phyloP scores from a whole-genome alignment of 1,284 basidiomycete genomes.

The Tilletia walkeri region DNA sequence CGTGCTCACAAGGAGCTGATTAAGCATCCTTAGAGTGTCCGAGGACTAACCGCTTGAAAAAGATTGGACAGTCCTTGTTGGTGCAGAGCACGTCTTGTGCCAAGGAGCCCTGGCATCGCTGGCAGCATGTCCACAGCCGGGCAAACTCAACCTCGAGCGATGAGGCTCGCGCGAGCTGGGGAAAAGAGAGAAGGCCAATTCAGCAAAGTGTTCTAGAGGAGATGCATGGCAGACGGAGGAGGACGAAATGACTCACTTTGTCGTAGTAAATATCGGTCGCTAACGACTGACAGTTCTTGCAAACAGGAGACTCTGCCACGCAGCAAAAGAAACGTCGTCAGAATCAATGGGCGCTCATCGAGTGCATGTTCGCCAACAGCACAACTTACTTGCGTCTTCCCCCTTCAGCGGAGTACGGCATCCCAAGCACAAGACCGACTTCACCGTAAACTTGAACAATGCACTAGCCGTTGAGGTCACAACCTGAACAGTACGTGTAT shows the following conservation, averaged over 20 bases:
- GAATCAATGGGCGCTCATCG: neutral
- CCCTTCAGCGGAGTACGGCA: conserved; percentile 53
- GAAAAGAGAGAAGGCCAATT: neutral
- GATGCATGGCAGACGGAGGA: neutral
- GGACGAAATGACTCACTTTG: conserved; percentile 26
- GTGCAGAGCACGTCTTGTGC: conserved; percentile 87
- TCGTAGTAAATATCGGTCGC: conserved; percentile 52
- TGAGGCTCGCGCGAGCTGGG: conserved; percentile 35
- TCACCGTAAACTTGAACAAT: conserved; percentile 56
- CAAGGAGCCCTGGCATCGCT: conserved; percentile 53
- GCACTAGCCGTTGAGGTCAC: conserved; percentile 53
- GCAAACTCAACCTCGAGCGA: conserved; percentile 52
- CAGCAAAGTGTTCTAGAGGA: neutral
- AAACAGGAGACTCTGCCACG: conserved; percentile 38
- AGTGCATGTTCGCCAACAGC: no score
- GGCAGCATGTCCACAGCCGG: conserved; percentile 54
- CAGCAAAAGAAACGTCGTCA: neutral
- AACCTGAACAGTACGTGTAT: conserved; percentile 52
- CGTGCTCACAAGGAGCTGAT: neutral
- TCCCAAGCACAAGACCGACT: conserved; percentile 51
- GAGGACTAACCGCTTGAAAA: conserved; percentile 79
- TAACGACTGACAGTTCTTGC: conserved; percentile 47
- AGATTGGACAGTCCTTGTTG: conserved; percentile 96
- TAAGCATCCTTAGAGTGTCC: neutral
- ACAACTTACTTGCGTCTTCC: conserved; percentile 27